These are phyloP conservation scores for Coccomyxa sp. DNA, from an alignment of 139 green algal species.

Conservation along the genomic window DNA sequence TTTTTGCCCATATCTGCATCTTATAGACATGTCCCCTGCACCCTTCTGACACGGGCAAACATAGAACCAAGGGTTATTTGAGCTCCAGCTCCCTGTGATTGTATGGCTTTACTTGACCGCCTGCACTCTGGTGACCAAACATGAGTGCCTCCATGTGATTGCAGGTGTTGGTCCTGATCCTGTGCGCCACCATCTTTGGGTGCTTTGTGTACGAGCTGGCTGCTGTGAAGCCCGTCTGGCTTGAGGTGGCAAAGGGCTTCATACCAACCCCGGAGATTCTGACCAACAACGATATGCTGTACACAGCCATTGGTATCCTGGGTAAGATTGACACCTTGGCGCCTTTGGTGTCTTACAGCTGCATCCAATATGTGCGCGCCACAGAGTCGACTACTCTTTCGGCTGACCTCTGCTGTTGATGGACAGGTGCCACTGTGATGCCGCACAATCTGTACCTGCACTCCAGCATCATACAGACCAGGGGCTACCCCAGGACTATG, in stretches of 20 bases:
- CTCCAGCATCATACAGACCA: slow-evolving; percentile 52
- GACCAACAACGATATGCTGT: slow-evolving; percentile 37
- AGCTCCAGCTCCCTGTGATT: too few relatives aligned
- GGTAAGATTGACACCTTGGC: too few relatives aligned
- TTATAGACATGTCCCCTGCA: too few relatives aligned
- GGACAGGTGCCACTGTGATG: slow-evolving; percentile 44
- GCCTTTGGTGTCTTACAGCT: too few relatives aligned
- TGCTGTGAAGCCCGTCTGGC: slow-evolving; percentile 37
- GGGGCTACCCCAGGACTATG: slow-evolving; percentile 38
- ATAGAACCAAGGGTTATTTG: too few relatives aligned
- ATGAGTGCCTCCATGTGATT: slow-evolving; percentile 6
- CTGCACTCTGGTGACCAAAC: too few relatives aligned
- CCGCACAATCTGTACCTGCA: slow-evolving; percentile 66
- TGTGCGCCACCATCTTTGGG: slow-evolving; percentile 5
- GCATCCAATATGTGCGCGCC: too few relatives aligned
- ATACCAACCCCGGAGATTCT: slow-evolving; percentile 30
- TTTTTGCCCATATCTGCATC: too few relatives aligned
- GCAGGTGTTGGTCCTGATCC: slow-evolving; percentile 10
- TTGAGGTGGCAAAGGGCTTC: slow-evolving; percentile 38
- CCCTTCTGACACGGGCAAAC: too few relatives aligned
- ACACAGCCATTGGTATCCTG: slow-evolving; percentile 50
- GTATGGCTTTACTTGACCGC: too few relatives aligned
- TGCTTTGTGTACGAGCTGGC: slow-evolving; percentile 54
- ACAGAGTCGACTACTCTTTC: too few relatives aligned
- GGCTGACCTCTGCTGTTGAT: background rate